phyloP scores from a whole-genome alignment of 768 basidiomycete species.

The Tephrocybe sp. region DNA sequence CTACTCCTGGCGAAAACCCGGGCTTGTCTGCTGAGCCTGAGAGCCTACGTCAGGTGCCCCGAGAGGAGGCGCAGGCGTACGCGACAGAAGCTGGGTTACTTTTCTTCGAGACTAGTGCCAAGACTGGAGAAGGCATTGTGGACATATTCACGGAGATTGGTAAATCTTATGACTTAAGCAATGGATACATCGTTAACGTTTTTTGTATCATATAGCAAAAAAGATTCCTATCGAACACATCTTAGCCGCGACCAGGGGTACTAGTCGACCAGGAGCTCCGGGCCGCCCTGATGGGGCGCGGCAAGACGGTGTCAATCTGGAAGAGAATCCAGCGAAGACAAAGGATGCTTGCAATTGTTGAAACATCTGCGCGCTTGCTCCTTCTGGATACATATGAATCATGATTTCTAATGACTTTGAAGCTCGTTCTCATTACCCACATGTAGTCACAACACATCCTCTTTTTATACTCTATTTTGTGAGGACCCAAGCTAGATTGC shows the following conservation, averaged over 20 bases:
- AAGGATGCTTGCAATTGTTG: conserved; percentile 84
- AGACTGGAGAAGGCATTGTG: conserved; percentile 92
- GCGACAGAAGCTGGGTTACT: conserved; percentile 91
- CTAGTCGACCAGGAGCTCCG: conserved; percentile 58
- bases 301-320: conserved; percentile 67
- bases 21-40: conserved; percentile 59
- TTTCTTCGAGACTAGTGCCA: conserved; percentile 98
- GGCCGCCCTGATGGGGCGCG: conserved; percentile 50
- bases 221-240: conserved; percentile 88
- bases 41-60: conserved; percentile 82
- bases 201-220: conserved; percentile 37
- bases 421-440: conserved; percentile 13
- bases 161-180: conserved; percentile 33
- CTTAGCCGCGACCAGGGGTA: conserved; percentile 76
- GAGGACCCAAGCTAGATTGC: conserved; percentile 2
- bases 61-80: conserved; percentile 95
- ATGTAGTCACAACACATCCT: not conserved
- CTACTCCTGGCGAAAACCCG: conserved; percentile 72
- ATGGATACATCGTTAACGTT: not conserved
- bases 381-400: conserved; percentile 18
- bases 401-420: conserved; percentile 26
- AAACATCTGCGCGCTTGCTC: conserved; percentile 22
- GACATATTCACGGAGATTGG: conserved; percentile 99
- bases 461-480: not conserved
- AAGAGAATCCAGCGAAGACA: conserved; percentile 61